A percentile compares a stretch with the other conserved stretches of the same genome.
Evolutionary conservation across 1,284 basidiomycete species (phyloP).

Genomic region (Agaricales sp.): DNA sequence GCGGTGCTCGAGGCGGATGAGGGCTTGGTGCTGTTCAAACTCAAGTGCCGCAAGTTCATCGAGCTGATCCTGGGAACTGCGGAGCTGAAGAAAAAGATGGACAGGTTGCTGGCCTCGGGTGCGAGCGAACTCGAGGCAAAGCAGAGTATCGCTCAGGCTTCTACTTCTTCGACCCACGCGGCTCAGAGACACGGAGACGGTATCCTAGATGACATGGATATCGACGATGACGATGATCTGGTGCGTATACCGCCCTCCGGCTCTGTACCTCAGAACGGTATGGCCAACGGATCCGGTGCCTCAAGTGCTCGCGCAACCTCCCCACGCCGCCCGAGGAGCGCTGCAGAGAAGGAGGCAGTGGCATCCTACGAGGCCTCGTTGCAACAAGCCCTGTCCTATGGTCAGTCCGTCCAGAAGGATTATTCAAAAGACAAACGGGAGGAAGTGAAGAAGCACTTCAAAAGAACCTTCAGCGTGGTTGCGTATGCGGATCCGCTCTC

Average conservation of each 20-base stretch:
- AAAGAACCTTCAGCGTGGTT: constrained; percentile 66
- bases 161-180: constrained; percentile 11
- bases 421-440: constrained; percentile 51
- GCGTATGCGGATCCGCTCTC: constrained; percentile 66
- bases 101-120: constrained; percentile 21
- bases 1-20: constrained; percentile 54
- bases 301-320: constrained; percentile 16
- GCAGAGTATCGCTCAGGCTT: neutral
- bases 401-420: constrained; percentile 55
- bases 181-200: constrained; percentile 18
- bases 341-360: constrained; percentile 14
- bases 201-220: constrained; percentile 34
- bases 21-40: constrained; percentile 61
- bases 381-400: constrained; percentile 56
- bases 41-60: constrained; percentile 74
- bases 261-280: constrained; percentile 11
- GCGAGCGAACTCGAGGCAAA: constrained; percentile 15
- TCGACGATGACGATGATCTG: constrained; percentile 42
- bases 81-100: constrained; percentile 52
- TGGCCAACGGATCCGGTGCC: constrained; percentile 15
- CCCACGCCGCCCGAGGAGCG: constrained; percentile 10
- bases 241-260: constrained; percentile 6
- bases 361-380: constrained; percentile 46
- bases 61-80: constrained; percentile 65
- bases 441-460: constrained; percentile 54